Percentiles rank a stretch among this genome's conserved stretches.
phyloP scores from a whole-genome alignment of 2,329 filamentous ascomycete species.

The Colletotrichum endophyticum region DNA sequence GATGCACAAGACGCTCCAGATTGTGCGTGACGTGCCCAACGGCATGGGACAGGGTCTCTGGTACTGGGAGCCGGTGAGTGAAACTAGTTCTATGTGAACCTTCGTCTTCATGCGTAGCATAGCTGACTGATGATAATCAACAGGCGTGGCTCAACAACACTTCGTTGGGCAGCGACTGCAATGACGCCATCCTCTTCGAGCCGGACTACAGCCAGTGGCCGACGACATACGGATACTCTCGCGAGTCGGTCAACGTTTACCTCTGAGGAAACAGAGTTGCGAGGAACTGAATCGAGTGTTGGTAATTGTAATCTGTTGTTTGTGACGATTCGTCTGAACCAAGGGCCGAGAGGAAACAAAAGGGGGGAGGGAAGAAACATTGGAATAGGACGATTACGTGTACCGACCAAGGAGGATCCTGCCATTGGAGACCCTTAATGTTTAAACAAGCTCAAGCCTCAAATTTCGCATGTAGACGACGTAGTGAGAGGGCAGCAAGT shows the following conservation, averaged over 20 bases:
- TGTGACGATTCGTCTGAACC: background rate
- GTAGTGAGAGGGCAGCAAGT: background rate
- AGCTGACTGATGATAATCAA: background rate
- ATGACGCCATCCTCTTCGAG: conserved; percentile 14
- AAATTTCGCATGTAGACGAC: background rate
- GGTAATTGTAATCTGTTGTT: background rate
- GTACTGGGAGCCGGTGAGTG: conserved; percentile 9
- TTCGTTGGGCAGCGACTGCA: conserved; percentile 12
- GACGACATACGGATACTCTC: conserved; percentile 7
- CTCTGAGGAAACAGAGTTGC: background rate
- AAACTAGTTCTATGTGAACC: background rate
- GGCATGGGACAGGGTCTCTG: conserved; percentile 7
- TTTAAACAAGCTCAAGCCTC: background rate
- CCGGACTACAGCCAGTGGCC: conserved; percentile 15
- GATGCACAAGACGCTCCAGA: background rate
- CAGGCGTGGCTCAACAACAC: conserved; percentile 9
- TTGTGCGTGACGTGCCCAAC: conserved; percentile 2
- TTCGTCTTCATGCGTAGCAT: background rate
- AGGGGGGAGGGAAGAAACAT: background rate
- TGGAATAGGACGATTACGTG: background rate
- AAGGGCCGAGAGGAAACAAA: background rate
- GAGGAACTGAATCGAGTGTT: background rate
- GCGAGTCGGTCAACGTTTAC: conserved; percentile 4
- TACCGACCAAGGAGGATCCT: background rate
- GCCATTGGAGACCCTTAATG: background rate